Evolutionary conservation across 2,329 filamentous ascomycete species (phyloP), one percentile per base, ranked within the genome.

Genomic region (Colletotrichum australisinense): DNA sequence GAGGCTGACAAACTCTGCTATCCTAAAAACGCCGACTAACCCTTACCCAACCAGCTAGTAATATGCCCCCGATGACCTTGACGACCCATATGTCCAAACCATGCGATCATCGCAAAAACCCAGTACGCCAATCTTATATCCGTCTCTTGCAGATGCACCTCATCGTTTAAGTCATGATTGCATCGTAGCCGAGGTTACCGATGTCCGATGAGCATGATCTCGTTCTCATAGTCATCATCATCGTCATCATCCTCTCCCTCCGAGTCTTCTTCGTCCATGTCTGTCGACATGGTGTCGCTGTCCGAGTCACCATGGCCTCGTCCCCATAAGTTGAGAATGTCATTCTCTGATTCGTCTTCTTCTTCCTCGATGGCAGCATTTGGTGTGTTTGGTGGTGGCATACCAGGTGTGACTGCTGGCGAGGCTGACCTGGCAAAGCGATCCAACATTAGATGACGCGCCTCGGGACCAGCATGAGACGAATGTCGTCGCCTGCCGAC

Each of bases 241-340:
- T 81, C 79, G 5, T 86, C 84, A 8, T 88, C 87, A n/a, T 86
- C 84, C 24, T 82, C 81, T 3, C 84, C 83, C 24, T 85, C 83
- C 2, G 80, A 79, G 4, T 85, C 84, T 16, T 86, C 85, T 28
- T 84, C 81, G 4, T 86, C 86, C 56, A 65, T 64, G 26, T 78
- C 75, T 35, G 78, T 78, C 16, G 71, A 82, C 84, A 68, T 83
- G 82, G 70, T 75, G 16, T 83, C 84, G 8, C 80, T 80, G 2
- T 87, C 85, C 22, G 83, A 82, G 1, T 88, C 87, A 24, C 84
- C 87, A 30, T 87, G 42, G 69, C 84, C 84, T 14, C 85, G 83
- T 58, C 86, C 86, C 86, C 88, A 89, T 67, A 90, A 86, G 67
- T 85, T 83, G 63, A 89, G 77, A 73, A 89, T 84, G 67, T 88